Evolutionary conservation across 2,329 filamentous ascomycete genomes (phyloP).

Genomic region (Diaporthe longicolla): DNA sequence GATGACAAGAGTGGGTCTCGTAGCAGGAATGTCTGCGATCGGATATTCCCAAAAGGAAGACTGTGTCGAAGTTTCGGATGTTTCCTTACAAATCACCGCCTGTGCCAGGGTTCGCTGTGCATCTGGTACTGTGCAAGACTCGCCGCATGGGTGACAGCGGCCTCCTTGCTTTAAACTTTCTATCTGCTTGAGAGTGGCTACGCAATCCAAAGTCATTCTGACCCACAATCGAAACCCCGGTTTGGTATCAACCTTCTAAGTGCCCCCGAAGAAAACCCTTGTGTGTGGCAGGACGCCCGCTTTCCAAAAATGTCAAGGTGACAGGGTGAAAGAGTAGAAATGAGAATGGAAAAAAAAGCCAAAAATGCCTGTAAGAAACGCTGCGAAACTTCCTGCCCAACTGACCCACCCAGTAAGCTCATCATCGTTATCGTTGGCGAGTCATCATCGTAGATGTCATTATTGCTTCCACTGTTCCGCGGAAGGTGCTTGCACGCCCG

Average conservation of each 20-base stretch:
- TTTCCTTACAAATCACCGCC: conserved; percentile 16
- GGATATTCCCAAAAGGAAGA: conserved; percentile 22
- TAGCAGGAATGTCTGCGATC: conserved; percentile 25
- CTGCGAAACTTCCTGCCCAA: conserved; percentile 3
- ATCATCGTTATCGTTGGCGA: conserved; percentile 21
- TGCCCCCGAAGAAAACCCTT: conserved; percentile 19
- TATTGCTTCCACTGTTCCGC: conserved; percentile 44
- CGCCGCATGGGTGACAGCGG: not conserved
- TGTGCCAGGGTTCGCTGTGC: conserved; percentile 1
- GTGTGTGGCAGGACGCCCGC: conserved; percentile 7
- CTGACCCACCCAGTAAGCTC: not conserved
- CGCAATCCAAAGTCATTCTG: conserved; percentile 24
- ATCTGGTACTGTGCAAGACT: not conserved
- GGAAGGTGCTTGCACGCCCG: not conserved
- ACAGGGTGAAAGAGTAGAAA: conserved; percentile 7
- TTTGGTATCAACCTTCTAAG: conserved; percentile 30
- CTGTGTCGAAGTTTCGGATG: conserved; percentile 31
- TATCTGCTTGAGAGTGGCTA: conserved; percentile 24
- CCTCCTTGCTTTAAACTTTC: conserved; percentile 14
- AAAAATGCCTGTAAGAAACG: not conserved
- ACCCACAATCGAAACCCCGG: conserved; percentile 28
- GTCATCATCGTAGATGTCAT: conserved; percentile 46
- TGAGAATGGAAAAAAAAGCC: not conserved
- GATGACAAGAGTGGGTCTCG: conserved; percentile 30
- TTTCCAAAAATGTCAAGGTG: conserved; percentile 5